These are phyloP conservation scores for Oryza officinalis DNA, from an alignment of 176 grass and related monocot genomes.

Conservation along the genomic window DNA sequence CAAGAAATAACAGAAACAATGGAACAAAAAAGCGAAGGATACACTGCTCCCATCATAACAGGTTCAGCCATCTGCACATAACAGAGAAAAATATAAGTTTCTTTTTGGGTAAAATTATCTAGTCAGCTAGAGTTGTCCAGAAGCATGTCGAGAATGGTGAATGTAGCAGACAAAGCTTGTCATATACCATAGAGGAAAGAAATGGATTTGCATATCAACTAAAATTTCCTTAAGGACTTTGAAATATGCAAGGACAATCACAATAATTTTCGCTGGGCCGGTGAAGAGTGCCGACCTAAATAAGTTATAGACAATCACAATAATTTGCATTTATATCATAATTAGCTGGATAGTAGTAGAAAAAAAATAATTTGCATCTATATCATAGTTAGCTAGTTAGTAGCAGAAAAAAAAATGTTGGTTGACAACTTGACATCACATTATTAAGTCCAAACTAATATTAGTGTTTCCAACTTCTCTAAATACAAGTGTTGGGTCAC, in stretches of 20 bases:
- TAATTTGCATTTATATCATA: background rate
- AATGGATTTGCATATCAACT: background rate
- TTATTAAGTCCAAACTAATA: background rate
- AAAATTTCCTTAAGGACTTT: background rate
- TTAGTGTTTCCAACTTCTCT: background rate
- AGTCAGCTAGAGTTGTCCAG: background rate
- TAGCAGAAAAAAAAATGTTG: background rate
- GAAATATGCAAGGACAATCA: background rate
- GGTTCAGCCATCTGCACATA: slow-evolving; percentile 79
- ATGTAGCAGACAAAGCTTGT: background rate
- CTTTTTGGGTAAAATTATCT: background rate
- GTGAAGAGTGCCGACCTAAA: no score
- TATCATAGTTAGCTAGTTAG: background rate
- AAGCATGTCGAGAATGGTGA: background rate
- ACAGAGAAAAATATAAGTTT: slow-evolving; percentile 21
- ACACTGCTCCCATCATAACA: slow-evolving; percentile 82
- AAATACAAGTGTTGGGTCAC: background rate
- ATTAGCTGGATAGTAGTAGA: background rate
- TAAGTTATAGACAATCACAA: background rate
- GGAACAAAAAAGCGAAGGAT: slow-evolving; percentile 52
- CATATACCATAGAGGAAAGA: background rate
- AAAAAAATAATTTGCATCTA: no score
- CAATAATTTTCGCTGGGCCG: background rate
- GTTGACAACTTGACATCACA: background rate
- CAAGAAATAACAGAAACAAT: background rate